phyloP scores from a whole-genome alignment of 1,284 basidiomycete genomes.

The Leccinum subrobustum region DNA sequence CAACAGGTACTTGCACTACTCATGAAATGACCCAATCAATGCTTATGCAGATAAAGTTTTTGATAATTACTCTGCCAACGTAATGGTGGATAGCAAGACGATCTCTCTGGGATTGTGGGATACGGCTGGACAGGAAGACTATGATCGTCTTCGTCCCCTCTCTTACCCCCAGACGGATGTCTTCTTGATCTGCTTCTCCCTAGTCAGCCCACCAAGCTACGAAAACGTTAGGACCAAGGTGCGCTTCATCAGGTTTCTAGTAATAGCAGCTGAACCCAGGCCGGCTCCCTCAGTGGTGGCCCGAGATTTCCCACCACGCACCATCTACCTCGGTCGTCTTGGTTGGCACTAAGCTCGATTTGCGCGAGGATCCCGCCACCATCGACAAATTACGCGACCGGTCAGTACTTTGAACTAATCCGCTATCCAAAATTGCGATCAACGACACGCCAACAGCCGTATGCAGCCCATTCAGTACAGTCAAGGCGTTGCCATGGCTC shows the following conservation, averaged over 20 bases:
- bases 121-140: slow-evolving; percentile 99
- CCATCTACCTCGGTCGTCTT: slow-evolving; percentile 93
- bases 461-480: slow-evolving; percentile 93
- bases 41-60: slow-evolving; percentile 58
- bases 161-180: slow-evolving; percentile 99
- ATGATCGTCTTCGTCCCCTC: slow-evolving; percentile 95
- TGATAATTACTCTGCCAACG: slow-evolving; percentile 94
- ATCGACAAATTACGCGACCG: slow-evolving; percentile 92
- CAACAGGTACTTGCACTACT: slow-evolving; percentile 66
- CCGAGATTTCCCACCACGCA: slow-evolving; percentile 96
- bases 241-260: slow-evolving; percentile 22
- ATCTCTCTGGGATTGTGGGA: slow-evolving; percentile 98
- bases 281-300: slow-evolving; percentile 75
- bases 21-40: slow-evolving; percentile 3
- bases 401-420: slow-evolving; percentile 40
- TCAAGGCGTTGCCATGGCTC: slow-evolving; percentile 89
- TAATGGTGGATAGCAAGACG: slow-evolving; percentile 98
- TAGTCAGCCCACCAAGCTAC: slow-evolving; percentile 95
- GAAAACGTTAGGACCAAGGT: slow-evolving; percentile 99
- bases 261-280: slow-evolving; percentile 8
- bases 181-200: slow-evolving; percentile 98
- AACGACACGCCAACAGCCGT: slow-evolving; percentile 51
- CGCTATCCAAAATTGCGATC: slow-evolving; percentile 7
- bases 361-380: slow-evolving; percentile 91
- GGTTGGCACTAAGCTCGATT: slow-evolving; percentile 97